Evolutionary conservation across 108 stramenopile species (phyloP).

Genomic region (Cyclotella baltica): DNA sequence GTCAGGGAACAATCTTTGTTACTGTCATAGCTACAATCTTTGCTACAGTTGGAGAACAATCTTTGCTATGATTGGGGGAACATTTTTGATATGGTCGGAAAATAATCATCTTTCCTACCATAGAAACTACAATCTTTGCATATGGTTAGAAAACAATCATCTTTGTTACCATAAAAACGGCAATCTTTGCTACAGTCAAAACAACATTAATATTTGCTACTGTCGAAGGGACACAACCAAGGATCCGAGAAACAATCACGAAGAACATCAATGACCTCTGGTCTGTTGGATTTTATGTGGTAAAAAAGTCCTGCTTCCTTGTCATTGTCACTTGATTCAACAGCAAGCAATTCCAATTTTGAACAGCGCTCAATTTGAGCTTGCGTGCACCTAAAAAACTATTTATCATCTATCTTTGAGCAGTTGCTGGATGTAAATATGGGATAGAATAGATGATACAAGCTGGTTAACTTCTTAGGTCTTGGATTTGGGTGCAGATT

Average conservation of each 20-base stretch:
- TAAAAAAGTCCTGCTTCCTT: conserved; percentile 26
- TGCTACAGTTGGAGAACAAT: no score
- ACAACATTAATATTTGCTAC: no score
- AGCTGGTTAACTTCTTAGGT: background rate
- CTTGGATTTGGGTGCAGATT: background rate
- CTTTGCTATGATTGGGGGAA: no score
- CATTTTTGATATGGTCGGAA: no score
- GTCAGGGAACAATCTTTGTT: no score
- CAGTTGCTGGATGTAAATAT: conserved; percentile 21
- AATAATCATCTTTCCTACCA: no score
- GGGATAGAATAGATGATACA: conserved; percentile 30
- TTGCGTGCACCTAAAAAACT: conserved; percentile 28
- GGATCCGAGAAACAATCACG: conserved; percentile 28
- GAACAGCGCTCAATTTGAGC: conserved; percentile 30
- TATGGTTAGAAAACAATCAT: no score
- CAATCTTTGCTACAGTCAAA: no score
- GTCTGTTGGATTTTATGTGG: conserved; percentile 43
- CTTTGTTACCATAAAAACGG: no score
- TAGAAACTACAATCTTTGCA: no score
- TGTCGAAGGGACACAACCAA: background rate
- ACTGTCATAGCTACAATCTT: no score
- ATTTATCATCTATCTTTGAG: conserved; percentile 20
- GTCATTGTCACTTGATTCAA: background rate
- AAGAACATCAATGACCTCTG: conserved; percentile 44
- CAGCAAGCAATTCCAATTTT: background rate